These are phyloP conservation scores for Parietaria judaica DNA, from an alignment of 306 rosid species.

Conservation along the genomic window DNA sequence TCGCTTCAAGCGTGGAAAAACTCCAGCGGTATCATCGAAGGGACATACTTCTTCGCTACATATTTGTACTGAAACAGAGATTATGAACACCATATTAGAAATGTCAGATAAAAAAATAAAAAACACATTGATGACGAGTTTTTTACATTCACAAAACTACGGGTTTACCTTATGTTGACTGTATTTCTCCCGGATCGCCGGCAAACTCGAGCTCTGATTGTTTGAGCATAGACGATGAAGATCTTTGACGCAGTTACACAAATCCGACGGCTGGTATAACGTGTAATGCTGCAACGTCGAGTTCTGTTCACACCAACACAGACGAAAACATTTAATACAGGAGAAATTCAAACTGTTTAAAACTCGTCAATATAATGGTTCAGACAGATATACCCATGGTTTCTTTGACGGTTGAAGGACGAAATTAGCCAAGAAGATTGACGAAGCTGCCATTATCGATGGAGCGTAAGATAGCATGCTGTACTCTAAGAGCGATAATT, in stretches of 20 bases:
- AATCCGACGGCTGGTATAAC: slow-evolving; percentile 35
- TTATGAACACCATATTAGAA: background rate
- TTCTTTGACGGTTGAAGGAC: slow-evolving; percentile 52
- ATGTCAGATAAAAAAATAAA: background rate
- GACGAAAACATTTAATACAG: background rate
- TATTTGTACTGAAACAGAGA: slow-evolving; percentile 65
- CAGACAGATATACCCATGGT: slow-evolving; percentile 69
- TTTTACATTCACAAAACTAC: background rate
- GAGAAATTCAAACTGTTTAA: background rate
- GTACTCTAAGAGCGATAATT: slow-evolving; percentile 80
- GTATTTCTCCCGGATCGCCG: slow-evolving; percentile 50
- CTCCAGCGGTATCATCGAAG: slow-evolving; percentile 59
- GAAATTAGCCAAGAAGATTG: slow-evolving; percentile 75
- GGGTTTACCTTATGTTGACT: slow-evolving; percentile 47
- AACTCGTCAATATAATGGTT: background rate
- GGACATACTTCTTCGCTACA: slow-evolving; percentile 71
- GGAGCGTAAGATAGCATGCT: slow-evolving; percentile 79
- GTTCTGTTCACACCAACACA: slow-evolving; percentile 27
- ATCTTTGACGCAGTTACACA: slow-evolving; percentile 31
- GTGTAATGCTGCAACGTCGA: slow-evolving; percentile 54
- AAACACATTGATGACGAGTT: background rate
- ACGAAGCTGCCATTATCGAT: slow-evolving; percentile 73
- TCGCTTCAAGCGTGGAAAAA: slow-evolving; percentile 38
- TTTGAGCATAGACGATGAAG: slow-evolving; percentile 42
- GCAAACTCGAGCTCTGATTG: slow-evolving; percentile 34